Conservation (phyloP, 2,329 filamentous ascomycete species). For the Aureobasidium sp. region DNA sequence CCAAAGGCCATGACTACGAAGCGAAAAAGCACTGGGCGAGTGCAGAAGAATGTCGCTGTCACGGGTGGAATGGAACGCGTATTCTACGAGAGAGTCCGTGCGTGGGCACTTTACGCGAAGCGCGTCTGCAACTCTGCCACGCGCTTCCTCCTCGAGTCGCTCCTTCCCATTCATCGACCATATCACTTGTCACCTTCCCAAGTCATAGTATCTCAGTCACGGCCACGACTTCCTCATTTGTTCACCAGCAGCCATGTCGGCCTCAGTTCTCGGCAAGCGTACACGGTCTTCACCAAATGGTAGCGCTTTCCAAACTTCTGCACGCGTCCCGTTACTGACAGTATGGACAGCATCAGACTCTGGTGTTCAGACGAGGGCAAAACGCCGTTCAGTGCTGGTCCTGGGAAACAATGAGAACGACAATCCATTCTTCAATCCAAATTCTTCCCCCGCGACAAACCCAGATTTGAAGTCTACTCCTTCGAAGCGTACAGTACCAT, state of each 20-base stretch:
- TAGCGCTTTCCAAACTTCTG: not conserved
- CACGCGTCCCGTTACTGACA: constrained; percentile 5
- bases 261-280: constrained; percentile 43
- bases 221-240: not conserved
- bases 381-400: constrained; percentile 39
- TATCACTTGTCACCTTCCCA: not conserved
- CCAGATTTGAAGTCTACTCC: constrained; percentile 33
- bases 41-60: not conserved
- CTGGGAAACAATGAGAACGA: constrained; percentile 61
- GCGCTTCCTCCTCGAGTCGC: not conserved
- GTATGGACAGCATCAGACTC: constrained; percentile 5
- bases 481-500: constrained; percentile 43
- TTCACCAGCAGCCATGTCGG: constrained; percentile 25
- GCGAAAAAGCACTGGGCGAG: not conserved
- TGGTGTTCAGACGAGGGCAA: constrained; percentile 32
- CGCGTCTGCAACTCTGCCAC: not conserved
- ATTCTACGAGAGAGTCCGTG: not conserved
- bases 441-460: constrained; percentile 34
- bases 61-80: not conserved
- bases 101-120: constrained; percentile 15
- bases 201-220: constrained; percentile 1
- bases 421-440: constrained; percentile 46
- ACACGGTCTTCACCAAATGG: constrained; percentile 29
- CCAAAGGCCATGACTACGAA: constrained; percentile 9
- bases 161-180: constrained; percentile 9